phyloP scores from a whole-genome alignment of 1,139 yeast species.

The Diutina mesorugosa region DNA sequence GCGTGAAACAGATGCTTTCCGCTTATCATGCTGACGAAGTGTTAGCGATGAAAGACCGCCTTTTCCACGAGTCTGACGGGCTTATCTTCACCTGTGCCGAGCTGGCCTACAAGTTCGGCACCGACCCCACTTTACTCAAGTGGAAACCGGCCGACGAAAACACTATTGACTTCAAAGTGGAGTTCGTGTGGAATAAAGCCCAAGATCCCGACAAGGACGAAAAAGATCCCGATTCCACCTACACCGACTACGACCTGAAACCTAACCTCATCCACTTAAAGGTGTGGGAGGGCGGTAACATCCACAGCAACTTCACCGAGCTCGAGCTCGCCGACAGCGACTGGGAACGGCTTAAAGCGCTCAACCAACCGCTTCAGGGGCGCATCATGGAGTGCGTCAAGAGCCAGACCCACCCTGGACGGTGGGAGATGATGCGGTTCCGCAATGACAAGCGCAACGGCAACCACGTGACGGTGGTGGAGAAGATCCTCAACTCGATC shows the following conservation, averaged over 20 bases:
- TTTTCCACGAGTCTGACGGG: slow-evolving; percentile 90
- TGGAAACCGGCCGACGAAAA: slow-evolving; percentile 98
- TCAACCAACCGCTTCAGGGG: slow-evolving; percentile 80
- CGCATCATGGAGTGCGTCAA: slow-evolving; percentile 75
- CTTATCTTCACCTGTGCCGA: slow-evolving; percentile 85
- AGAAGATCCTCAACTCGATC: slow-evolving; percentile 71
- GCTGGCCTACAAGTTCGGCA: slow-evolving; percentile 78
- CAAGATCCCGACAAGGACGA: slow-evolving; percentile 63
- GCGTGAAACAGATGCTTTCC: slow-evolving; percentile 78
- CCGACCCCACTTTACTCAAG: slow-evolving; percentile 69
- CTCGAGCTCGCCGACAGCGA: slow-evolving; percentile 55
- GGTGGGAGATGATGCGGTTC: slow-evolving; percentile 80
- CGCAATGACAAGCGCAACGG: slow-evolving; percentile 89
- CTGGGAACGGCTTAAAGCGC: slow-evolving; percentile 64
- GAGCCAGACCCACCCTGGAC: slow-evolving; percentile 36
- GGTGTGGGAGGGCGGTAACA: slow-evolving; percentile 68
- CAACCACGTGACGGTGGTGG: slow-evolving; percentile 70
- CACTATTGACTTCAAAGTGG: slow-evolving; percentile 75
- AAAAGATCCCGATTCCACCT: slow-evolving; percentile 61
- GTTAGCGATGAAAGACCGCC: slow-evolving; percentile 55
- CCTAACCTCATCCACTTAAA: slow-evolving; percentile 51
- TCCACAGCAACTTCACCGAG: slow-evolving; percentile 55
- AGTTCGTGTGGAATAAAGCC: slow-evolving; percentile 49
- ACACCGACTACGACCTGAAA: slow-evolving; percentile 67
- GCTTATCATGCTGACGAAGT: slow-evolving; percentile 71